Conservation (phyloP, 208 protist species). For the Balamuthia mandrillaris region DNA sequence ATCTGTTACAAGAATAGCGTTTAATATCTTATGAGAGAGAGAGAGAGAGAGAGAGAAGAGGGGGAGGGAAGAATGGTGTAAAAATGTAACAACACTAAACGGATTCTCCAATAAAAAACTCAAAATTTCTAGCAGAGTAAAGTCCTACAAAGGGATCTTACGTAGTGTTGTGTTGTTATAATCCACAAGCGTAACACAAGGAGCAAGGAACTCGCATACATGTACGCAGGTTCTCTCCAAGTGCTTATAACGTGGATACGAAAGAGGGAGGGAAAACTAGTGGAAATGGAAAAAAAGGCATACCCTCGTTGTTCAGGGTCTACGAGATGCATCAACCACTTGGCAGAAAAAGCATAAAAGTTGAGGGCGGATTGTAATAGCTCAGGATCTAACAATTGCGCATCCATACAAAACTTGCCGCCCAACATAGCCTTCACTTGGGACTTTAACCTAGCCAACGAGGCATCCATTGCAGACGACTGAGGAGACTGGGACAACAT, state of each 20-base stretch:
- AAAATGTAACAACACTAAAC: too few species aligned
- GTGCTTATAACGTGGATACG: too few species aligned
- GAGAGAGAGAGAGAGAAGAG: too few species aligned
- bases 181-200: too few species aligned
- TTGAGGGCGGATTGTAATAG: conserved; percentile 4
- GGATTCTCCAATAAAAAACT: too few species aligned
- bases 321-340: conserved; percentile 7
- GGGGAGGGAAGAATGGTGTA: too few species aligned
- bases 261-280: too few species aligned
- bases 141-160: too few species aligned
- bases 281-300: neutral
- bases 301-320: conserved; percentile 6
- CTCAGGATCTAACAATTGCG: neutral
- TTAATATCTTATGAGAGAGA: neutral
- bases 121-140: too few species aligned
- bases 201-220: too few species aligned
- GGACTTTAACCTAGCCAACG: neutral
- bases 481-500: neutral
- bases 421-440: neutral
- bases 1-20: neutral
- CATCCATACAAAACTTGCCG: neutral
- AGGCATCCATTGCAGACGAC: neutral
- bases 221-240: too few species aligned
- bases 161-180: too few species aligned
- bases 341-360: conserved; percentile 32